Conservation (phyloP, 148 eudicot genomes). For the Fallopia convolvulus region DNA sequence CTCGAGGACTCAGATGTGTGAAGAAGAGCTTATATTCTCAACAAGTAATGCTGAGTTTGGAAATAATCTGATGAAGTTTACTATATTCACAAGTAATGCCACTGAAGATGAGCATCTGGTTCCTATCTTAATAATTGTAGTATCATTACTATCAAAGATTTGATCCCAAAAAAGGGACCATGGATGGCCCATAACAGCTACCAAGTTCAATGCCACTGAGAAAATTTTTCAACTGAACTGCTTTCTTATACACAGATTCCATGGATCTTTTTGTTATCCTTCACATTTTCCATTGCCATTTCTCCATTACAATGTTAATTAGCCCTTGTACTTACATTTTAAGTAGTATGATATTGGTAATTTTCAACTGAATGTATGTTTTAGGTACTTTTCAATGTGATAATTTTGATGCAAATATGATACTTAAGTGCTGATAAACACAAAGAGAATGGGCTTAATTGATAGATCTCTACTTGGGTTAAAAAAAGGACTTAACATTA, state of each 20-base stretch:
- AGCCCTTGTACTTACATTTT: no score
- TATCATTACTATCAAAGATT: constrained; percentile 6
- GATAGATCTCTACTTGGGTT: not conserved
- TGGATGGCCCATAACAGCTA: not conserved
- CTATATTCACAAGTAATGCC: constrained; percentile 20
- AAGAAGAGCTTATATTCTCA: no score
- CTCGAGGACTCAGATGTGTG: no score
- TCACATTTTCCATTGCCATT: not conserved
- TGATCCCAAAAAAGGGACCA: constrained; percentile 16
- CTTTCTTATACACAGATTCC: not conserved
- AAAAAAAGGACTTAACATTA: not conserved
- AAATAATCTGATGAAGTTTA: not conserved
- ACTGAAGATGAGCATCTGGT: constrained; percentile 50
- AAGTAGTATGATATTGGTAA: not conserved
- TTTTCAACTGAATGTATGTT: not conserved
- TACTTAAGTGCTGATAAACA: not conserved
- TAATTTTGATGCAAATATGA: not conserved
- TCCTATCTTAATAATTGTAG: constrained; percentile 41
- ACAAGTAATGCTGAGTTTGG: not conserved
- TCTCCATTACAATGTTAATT: no score
- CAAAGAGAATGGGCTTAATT: not conserved
- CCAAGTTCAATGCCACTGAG: not conserved
- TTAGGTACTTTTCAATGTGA: not conserved
- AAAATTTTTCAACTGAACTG: not conserved
- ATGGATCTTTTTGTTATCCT: not conserved